Evolutionary conservation across 257 asterid genomes (phyloP), one percentile per base, ranked within the genome.

Genomic region (Nicotiana attenuata): DNA sequence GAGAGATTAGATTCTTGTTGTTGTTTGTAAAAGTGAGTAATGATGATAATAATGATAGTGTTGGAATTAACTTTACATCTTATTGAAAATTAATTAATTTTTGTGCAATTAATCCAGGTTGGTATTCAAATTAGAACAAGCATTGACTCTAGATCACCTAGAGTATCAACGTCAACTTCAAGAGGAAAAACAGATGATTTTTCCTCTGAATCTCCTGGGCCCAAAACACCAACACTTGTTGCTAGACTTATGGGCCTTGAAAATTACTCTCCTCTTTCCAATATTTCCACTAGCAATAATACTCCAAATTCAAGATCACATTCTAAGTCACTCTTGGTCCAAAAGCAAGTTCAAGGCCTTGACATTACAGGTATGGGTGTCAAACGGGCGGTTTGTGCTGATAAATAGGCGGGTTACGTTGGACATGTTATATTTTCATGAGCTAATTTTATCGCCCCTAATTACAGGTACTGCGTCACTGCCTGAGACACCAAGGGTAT

Each of bases 211-310:
- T 87, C 97, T 29, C 92, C 90, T 55, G 92, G 90, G 52, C 76
- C 91, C 56, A 92, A 88, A 84, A 91, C 99, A 1, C 99, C 99
- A 17, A 92, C 84, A 50, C 89, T 95, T 0, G 98, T 95, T 22
- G 99, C 99, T n/a, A 91, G 98, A 83, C 91, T 95, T 0, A 95
- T 95, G 99, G 99, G 99, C 14, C 93, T 95, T 14, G 92, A 92
- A 31, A 65, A 61, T 65, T 83, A 13, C 80, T 88, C 93, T 7
- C 92, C 97, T 10, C 90, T 91, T 1, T 76, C 77, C 69, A 38
- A 38, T 38, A 38, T 81, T 24, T 84, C 90, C 5, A 80, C 83
- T 57, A 50, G 64, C 67, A 77, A n/a, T 8, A 75, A 83, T 16
- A 41, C 78, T 19, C 59, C 50, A 86, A 80, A 16, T 87, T 79